phyloP scores from a whole-genome alignment of 768 basidiomycete genomes.

The Suillus clintonianus region DNA sequence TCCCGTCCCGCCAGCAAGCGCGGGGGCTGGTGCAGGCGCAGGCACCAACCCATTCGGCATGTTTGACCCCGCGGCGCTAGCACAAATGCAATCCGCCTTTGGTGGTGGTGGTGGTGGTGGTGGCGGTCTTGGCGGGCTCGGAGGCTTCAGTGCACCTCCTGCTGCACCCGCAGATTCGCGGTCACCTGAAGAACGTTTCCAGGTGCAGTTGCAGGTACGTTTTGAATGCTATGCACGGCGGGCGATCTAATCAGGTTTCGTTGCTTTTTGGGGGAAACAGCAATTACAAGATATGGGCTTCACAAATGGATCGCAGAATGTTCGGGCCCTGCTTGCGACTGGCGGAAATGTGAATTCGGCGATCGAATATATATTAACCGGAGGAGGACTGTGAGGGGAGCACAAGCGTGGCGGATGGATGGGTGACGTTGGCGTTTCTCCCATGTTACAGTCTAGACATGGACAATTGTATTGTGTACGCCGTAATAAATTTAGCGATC shows the following conservation, averaged over 20 bases:
- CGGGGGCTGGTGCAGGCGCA: constrained; percentile 28
- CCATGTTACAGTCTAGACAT: background rate
- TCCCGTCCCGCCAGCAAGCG: constrained; percentile 20
- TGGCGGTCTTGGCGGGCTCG: constrained; percentile 28
- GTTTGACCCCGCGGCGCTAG: constrained; percentile 48
- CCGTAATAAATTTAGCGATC: background rate
- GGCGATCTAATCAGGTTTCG: background rate
- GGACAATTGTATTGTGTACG: background rate
- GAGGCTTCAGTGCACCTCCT: constrained; percentile 22
- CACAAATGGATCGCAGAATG: constrained; percentile 84
- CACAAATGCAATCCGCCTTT: constrained; percentile 38
- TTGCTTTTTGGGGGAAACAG: constrained; percentile 37
- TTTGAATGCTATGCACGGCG: background rate
- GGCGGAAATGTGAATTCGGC: constrained; percentile 92
- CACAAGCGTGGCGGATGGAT: background rate
- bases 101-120: constrained; percentile 34
- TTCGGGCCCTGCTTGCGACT: constrained; percentile 86
- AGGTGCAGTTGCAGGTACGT: constrained; percentile 77
- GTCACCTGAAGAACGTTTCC: constrained; percentile 90
- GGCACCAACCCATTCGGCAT: constrained; percentile 21
- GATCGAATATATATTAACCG: constrained; percentile 88
- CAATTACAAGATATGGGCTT: constrained; percentile 97
- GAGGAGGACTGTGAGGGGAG: constrained; percentile 60
- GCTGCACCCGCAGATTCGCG: constrained; percentile 62
- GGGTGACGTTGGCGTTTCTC: background rate